These are phyloP conservation scores for Lojkania enalia DNA, from an alignment of 2,329 filamentous ascomycete species.

Conservation along the genomic window DNA sequence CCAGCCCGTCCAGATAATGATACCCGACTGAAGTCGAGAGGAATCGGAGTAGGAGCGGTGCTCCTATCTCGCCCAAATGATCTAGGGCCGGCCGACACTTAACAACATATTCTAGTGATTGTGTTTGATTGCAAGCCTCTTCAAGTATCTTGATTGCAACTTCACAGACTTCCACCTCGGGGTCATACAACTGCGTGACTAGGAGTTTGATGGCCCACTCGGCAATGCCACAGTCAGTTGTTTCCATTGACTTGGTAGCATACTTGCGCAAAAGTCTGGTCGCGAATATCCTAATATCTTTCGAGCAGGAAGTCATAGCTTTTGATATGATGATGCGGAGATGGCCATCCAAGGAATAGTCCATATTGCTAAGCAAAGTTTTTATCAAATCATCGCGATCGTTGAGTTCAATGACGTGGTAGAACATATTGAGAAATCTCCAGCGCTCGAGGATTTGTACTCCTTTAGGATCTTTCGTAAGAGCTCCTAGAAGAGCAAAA, in stretches of 20 bases:
- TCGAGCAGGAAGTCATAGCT: constrained; percentile 86
- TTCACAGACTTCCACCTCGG: constrained; percentile 94
- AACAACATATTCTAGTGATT: constrained; percentile 92
- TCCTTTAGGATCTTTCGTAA: constrained; percentile 81
- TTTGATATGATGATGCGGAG: constrained; percentile 92
- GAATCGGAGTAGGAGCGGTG: constrained; percentile 87
- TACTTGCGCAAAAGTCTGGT: constrained; percentile 88
- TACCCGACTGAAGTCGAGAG: constrained; percentile 96
- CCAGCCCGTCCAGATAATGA: constrained; percentile 92
- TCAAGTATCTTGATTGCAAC: constrained; percentile 96
- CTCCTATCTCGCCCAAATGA: constrained; percentile 94
- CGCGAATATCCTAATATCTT: constrained; percentile 86
- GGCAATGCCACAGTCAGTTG: constrained; percentile 63
- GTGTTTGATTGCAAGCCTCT: constrained; percentile 92
- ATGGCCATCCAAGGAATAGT: constrained; percentile 84
- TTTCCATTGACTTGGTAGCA: constrained; percentile 63
- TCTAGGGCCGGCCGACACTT: constrained; percentile 93
- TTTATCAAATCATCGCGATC: constrained; percentile 91
- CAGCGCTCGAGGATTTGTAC: constrained; percentile 90
- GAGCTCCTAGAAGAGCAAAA: constrained; percentile 85
- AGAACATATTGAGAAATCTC: constrained; percentile 99
- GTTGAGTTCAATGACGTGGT: constrained; percentile 91
- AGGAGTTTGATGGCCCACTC: constrained; percentile 96
- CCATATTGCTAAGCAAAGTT: constrained; percentile 84
- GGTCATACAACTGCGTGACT: constrained; percentile 98